phyloP scores from a whole-genome alignment of 345 rosid species.

The Eutrema yunnanense region DNA sequence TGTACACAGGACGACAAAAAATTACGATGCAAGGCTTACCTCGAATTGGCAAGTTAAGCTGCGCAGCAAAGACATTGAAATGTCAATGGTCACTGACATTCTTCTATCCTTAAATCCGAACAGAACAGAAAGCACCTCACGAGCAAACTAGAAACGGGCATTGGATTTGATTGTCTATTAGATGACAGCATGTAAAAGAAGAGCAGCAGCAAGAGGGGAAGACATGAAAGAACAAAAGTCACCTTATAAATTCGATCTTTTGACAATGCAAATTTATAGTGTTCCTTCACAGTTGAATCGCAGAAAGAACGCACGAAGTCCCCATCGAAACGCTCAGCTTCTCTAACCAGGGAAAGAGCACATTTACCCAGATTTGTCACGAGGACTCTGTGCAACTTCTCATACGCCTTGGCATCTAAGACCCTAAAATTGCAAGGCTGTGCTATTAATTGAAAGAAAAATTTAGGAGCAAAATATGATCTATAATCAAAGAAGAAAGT shows the following conservation, averaged over 20 bases:
- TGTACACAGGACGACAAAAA: not conserved
- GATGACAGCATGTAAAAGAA: not conserved
- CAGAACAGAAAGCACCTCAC: conserved; percentile 52
- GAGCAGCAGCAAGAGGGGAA: not conserved
- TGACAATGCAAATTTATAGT: conserved; percentile 39
- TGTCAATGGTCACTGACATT: conserved; percentile 31
- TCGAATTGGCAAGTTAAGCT: conserved; percentile 40
- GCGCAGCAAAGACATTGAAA: conserved; percentile 37
- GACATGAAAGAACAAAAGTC: not conserved
- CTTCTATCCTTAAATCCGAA: conserved; percentile 36
- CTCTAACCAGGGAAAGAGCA: conserved; percentile 45
- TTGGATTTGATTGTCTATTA: not conserved
- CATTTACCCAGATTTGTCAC: conserved; percentile 49
- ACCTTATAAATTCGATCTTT: conserved; percentile 74
- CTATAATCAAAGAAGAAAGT: not conserved
- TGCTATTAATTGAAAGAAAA: not conserved
- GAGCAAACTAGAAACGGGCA: conserved; percentile 51
- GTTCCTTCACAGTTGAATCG: conserved; percentile 38
- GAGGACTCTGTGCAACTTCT: conserved; percentile 51
- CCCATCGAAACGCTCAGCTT: conserved; percentile 38
- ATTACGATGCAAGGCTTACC: conserved; percentile 36
- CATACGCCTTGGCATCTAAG: conserved; percentile 53
- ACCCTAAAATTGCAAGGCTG: conserved; percentile 31
- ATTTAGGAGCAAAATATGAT: not conserved
- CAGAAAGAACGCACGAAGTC: conserved; percentile 43